These are phyloP conservation scores for Neoascochyta sp. DNA, from an alignment of 2,329 filamentous ascomycete genomes.

Conservation along the genomic window DNA sequence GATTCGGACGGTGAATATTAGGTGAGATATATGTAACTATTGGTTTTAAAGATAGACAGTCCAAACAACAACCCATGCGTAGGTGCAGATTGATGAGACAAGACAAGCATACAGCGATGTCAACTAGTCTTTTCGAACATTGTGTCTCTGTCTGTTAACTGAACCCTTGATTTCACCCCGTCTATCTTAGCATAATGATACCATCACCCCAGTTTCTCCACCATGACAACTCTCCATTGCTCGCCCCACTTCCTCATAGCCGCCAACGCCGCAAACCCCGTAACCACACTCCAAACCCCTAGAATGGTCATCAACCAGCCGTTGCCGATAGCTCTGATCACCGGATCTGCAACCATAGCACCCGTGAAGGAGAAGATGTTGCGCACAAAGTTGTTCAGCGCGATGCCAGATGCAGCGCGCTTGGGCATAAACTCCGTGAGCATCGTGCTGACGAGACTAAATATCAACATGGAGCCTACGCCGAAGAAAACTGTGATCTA, in stretches of 20 bases:
- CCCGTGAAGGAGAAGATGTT: conserved; percentile 39
- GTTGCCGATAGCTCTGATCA: conserved; percentile 36
- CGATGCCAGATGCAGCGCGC: conserved; percentile 35
- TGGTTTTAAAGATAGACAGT: too few relatives aligned
- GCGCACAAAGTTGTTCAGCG: conserved; percentile 40
- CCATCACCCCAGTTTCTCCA: conserved; percentile 37
- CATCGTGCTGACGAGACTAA: conserved; percentile 39
- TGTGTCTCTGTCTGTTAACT: too few relatives aligned
- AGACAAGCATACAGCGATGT: too few relatives aligned
- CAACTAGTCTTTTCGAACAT: too few relatives aligned
- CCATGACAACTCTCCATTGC: conserved; percentile 63
- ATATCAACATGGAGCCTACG: conserved; percentile 40
- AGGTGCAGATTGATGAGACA: too few relatives aligned
- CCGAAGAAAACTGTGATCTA: conserved; percentile 37
- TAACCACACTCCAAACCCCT: conserved; percentile 49
- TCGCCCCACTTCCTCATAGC: conserved; percentile 58
- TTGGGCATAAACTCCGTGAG: conserved; percentile 42
- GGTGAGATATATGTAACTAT: too few relatives aligned
- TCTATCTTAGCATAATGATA: too few relatives aligned
- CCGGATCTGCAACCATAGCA: conserved; percentile 36
- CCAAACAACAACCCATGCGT: too few relatives aligned
- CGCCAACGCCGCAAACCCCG: conserved; percentile 51
- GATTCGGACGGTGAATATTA: too few relatives aligned
- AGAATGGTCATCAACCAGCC: conserved; percentile 41
- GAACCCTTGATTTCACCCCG: too few relatives aligned